phyloP scores from a whole-genome alignment of 352 stramenopile genomes.

The Phytophthora citricola region DNA sequence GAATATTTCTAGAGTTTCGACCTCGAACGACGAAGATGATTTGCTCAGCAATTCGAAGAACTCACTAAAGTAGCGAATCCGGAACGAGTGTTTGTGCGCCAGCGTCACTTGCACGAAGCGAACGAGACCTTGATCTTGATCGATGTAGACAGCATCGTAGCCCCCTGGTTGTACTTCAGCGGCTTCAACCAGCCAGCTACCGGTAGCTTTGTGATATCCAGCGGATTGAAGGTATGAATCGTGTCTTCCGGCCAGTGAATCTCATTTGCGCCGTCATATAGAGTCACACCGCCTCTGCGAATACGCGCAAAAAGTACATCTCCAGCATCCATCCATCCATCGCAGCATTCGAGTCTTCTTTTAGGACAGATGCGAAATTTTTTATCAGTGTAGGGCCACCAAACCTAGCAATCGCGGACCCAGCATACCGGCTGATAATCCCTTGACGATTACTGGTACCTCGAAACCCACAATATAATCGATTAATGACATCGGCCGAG shows the following conservation, averaged over 20 bases:
- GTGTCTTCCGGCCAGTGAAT: background rate
- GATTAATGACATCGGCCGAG: background rate
- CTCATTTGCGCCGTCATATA: background rate
- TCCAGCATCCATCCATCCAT: background rate
- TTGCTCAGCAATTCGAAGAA: background rate
- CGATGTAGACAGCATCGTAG: constrained; percentile 26
- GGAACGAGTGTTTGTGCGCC: background rate
- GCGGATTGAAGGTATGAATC: background rate
- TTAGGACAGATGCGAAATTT: background rate
- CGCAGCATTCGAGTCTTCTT: background rate
- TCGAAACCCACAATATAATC: background rate
- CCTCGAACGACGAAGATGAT: too few relatives aligned
- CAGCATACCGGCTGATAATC: background rate
- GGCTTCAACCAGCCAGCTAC: background rate
- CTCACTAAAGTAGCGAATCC: constrained; percentile 3
- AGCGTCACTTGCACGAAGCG: constrained; percentile 18
- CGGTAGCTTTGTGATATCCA: background rate
- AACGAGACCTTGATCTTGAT: constrained; percentile 3
- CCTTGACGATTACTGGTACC: too few relatives aligned
- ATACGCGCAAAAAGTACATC: background rate
- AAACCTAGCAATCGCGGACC: background rate
- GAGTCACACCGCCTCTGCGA: background rate
- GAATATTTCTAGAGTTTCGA: constrained; percentile 20
- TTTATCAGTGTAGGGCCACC: background rate
- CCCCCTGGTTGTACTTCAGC: constrained; percentile 8